Base-by-base conservation (phyloP, 495 filamentous ascomycete species). In the Trichoderma reesei region DNA sequence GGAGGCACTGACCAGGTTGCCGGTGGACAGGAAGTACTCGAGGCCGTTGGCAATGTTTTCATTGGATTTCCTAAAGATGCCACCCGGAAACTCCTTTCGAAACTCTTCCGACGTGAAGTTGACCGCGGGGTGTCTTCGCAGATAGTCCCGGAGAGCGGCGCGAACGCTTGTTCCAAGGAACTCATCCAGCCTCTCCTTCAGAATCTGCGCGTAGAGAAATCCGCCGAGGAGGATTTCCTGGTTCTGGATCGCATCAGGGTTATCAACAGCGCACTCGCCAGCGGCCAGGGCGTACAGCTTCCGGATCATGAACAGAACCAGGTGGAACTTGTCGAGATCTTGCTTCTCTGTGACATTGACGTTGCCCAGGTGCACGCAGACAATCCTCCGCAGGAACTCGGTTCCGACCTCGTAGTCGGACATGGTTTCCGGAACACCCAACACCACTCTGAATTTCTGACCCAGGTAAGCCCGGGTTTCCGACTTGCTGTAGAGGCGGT, bases 11-110 rank as follows among this genome's bases (percentile, higher is more conserved):
- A 88, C 83, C 37, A 98, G 80, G 71, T 98, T 98, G 68, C 94
- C 94, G 1, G 94, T 98, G 0, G 94, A 95, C 46, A 98, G 76
- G 77, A 98, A 98, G 72, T 98, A 97, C 70, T 97, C 94, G 62
- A 97, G 74, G 6, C 85, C 82, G 65, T 86, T 83, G 66, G 92
- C 94, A 62, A 97, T 79, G 69, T 96, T 94, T 74, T 96, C 92
- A 70, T 92, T 94, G 3, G 87, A 88, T 64, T 85, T 87, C 64
- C 80, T 82, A 41, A 96, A 86, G 31, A 98, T 83, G 73, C 85
- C 90, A 36, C 79, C 73, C 0, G 89, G 74, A 73, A 96, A 94
- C 41, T 96, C 90, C 64, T 86, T 89, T 36, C 80, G 73, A 67
- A 96, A 96, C 5, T 84, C 78, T 1, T 82, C 77, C 34, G 89